phyloP scores from a whole-genome alignment of 2,329 filamentous ascomycete genomes.

The Mollisiaceae sp. region DNA sequence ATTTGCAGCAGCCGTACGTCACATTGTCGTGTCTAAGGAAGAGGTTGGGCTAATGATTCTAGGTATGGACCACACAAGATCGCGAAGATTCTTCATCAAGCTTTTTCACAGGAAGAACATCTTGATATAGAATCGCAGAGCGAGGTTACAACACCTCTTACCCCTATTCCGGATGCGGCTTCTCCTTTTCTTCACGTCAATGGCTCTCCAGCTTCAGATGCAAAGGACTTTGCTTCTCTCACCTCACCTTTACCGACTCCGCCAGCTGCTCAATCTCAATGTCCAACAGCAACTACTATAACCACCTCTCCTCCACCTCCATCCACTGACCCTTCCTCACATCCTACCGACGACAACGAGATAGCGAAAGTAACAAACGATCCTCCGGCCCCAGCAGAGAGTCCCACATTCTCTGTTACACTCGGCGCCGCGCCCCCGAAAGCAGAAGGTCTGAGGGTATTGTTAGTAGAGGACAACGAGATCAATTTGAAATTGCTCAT shows the following conservation, averaged over 20 bases:
- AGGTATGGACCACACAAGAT: constrained; percentile 40
- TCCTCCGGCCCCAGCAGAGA: background rate
- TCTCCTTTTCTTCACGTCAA: background rate
- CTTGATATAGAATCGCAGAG: constrained; percentile 8
- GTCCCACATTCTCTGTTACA: background rate
- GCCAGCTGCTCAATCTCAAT: background rate
- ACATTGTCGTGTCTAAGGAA: background rate
- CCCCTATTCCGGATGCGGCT: background rate
- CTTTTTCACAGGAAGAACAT: constrained; percentile 23
- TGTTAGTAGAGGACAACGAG: constrained; percentile 50
- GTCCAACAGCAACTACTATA: background rate
- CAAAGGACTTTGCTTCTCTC: constrained; percentile 6
- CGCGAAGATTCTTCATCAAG: constrained; percentile 36
- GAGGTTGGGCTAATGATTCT: no score
- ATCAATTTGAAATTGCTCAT: constrained; percentile 46
- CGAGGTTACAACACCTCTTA: background rate
- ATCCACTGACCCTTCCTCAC: background rate
- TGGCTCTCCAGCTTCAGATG: background rate
- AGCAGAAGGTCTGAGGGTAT: constrained; percentile 35
- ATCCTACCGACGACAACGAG: background rate
- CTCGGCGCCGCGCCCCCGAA: constrained; percentile 8
- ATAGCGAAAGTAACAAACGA: background rate
- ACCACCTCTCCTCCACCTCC: background rate
- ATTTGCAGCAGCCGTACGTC: constrained; percentile 41
- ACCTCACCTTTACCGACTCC: background rate